phyloP scores from a whole-genome alignment of 768 basidiomycete genomes.

The Mycena venus region DNA sequence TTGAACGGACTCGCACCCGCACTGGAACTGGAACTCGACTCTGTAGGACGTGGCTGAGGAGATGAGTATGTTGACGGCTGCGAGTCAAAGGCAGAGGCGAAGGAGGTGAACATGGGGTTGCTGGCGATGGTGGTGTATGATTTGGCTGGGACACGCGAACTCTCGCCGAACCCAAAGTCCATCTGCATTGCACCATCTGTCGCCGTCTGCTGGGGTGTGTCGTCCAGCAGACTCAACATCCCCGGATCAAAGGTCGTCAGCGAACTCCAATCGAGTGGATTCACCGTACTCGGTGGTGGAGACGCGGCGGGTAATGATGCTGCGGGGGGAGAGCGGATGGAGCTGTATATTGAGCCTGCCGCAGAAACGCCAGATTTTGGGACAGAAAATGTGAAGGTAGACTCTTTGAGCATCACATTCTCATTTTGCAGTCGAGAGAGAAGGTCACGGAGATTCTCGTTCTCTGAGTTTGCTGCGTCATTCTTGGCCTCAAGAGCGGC shows the following conservation, averaged over 20 bases:
- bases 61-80: slow-evolving; percentile 41
- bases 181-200: slow-evolving; percentile 71
- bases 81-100: slow-evolving; percentile 69
- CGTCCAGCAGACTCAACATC: slow-evolving; percentile 75
- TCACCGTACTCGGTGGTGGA: slow-evolving; percentile 48
- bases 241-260: slow-evolving; percentile 79
- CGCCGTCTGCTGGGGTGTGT: slow-evolving; percentile 65
- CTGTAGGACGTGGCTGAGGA: slow-evolving; percentile 24
- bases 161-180: slow-evolving; percentile 67
- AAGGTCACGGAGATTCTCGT: slow-evolving; percentile 91
- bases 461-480: slow-evolving; percentile 78
- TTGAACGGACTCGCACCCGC: slow-evolving; percentile 47
- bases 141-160: background rate
- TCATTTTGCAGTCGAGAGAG: slow-evolving; percentile 88
- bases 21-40: slow-evolving; percentile 36
- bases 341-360: slow-evolving; percentile 39
- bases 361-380: slow-evolving; percentile 54
- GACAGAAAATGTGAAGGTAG: slow-evolving; percentile 87
- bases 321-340: slow-evolving; percentile 36
- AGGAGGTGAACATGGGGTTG: slow-evolving; percentile 90
- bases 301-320: slow-evolving; percentile 38
- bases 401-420: slow-evolving; percentile 85
- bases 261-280: slow-evolving; percentile 74
- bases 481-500: slow-evolving; percentile 89
- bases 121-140: slow-evolving; percentile 83